Evolutionary conservation across 768 basidiomycete species (phyloP).

Genomic region (Boletus tomentosulus): DNA sequence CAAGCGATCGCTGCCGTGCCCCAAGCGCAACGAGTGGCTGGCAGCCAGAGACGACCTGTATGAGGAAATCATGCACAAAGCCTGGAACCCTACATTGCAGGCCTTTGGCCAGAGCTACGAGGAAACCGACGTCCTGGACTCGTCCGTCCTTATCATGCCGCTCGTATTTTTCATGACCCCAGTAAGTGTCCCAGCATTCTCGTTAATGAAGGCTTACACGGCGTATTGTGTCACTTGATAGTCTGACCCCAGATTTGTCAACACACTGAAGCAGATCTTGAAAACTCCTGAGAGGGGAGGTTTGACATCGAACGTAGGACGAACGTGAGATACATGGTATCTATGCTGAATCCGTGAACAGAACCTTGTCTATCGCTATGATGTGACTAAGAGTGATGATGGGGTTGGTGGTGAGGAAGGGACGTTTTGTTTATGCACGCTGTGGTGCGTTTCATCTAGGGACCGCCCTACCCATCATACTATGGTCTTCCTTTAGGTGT

Average conservation of each 20-base stretch:
- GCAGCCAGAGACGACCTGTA: slow-evolving; percentile 77
- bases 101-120: slow-evolving; percentile 91
- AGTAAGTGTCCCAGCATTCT: slow-evolving; percentile 37
- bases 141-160: slow-evolving; percentile 88
- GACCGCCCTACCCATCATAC: not conserved
- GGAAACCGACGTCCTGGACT: slow-evolving; percentile 75
- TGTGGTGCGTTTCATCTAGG: slow-evolving; percentile 48
- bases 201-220: not conserved
- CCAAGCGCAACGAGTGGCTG: slow-evolving; percentile 66
- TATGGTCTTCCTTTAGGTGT: slow-evolving; percentile 45
- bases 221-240: slow-evolving; percentile 20
- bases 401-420: slow-evolving; percentile 97
- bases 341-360: slow-evolving; percentile 25
- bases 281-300: slow-evolving; percentile 88
- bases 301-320: slow-evolving; percentile 72
- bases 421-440: slow-evolving; percentile 85
- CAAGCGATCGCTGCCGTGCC: slow-evolving; percentile 90
- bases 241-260: slow-evolving; percentile 87
- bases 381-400: slow-evolving; percentile 79
- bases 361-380: slow-evolving; percentile 89
- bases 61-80: slow-evolving; percentile 88
- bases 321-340: not conserved
- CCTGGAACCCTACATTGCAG: slow-evolving; percentile 69
- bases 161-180: slow-evolving; percentile 88
- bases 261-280: slow-evolving; percentile 78